Conservation (phyloP, 148 eudicot genomes). For the Limonium bicolor region DNA sequence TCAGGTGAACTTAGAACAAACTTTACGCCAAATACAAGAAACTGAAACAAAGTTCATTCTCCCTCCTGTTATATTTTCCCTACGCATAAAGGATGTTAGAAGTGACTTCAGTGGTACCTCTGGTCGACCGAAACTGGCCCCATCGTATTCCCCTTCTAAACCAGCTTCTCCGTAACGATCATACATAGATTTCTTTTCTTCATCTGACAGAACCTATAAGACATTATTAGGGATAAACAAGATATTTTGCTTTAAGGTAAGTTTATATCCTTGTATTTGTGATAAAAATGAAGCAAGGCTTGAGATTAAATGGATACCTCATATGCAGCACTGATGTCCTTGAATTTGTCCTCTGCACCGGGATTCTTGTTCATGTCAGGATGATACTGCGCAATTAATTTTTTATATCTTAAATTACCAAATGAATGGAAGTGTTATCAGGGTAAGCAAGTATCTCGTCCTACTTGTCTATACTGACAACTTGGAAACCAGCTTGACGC, state of each 20-base stretch:
- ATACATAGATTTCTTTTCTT: slow-evolving; percentile 72
- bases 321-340: slow-evolving; percentile 89
- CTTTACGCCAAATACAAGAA: too few relatives aligned
- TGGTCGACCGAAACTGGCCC: slow-evolving; percentile 29
- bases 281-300: background rate
- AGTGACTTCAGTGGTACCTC: slow-evolving; percentile 29
- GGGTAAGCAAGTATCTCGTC: too few relatives aligned
- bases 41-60: too few relatives aligned
- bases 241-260: too few relatives aligned
- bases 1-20: too few relatives aligned
- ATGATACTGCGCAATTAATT: slow-evolving; percentile 68
- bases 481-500: too few relatives aligned
- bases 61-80: too few relatives aligned
- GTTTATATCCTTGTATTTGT: too few relatives aligned
- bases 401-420: too few relatives aligned
- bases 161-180: slow-evolving; percentile 93
- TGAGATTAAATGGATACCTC: slow-evolving; percentile 35
- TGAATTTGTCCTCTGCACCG: slow-evolving; percentile 85
- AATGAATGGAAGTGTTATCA: background rate
- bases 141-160: slow-evolving; percentile 48
- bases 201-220: slow-evolving; percentile 78
- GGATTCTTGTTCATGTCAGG: slow-evolving; percentile 72
- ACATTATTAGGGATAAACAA: too few relatives aligned
- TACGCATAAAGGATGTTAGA: background rate
- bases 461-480: too few relatives aligned